phyloP scores from a whole-genome alignment of 2,329 filamentous ascomycete genomes.

The Cercospora canescens region DNA sequence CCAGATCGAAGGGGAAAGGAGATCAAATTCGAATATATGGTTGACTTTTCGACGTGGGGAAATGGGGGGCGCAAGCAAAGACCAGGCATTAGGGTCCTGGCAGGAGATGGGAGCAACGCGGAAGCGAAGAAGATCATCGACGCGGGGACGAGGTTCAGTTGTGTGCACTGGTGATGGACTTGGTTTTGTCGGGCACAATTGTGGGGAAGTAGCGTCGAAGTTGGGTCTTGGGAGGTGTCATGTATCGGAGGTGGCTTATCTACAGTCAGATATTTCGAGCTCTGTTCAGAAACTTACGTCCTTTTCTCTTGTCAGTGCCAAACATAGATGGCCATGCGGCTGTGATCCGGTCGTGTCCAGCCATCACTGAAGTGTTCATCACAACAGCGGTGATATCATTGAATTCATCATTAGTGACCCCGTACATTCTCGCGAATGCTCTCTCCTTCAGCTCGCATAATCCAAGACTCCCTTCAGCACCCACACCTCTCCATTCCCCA shows the following conservation, averaged over 20 bases:
- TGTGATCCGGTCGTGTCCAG: neutral
- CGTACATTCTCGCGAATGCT: neutral
- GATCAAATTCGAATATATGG: conserved; percentile 10
- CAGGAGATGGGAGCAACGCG: neutral
- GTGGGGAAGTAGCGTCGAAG: neutral
- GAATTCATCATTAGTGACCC: neutral
- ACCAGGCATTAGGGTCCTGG: neutral
- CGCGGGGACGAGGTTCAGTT: neutral
- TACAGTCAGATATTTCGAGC: no score
- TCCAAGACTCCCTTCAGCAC: conserved; percentile 64
- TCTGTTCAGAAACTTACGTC: neutral
- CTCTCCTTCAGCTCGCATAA: conserved; percentile 37
- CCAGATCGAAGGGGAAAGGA: conserved; percentile 5
- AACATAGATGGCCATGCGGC: neutral
- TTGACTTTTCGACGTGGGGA: conserved; percentile 2
- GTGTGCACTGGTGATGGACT: neutral
- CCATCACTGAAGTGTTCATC: neutral
- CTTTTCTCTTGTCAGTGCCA: neutral
- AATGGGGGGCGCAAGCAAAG: conserved; percentile 10
- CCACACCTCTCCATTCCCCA: conserved; percentile 90
- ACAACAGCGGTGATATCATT: neutral
- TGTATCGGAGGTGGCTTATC: neutral
- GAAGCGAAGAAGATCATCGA: neutral
- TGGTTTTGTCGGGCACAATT: neutral
- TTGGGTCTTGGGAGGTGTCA: neutral